Conservation (phyloP, 139 green algal species). For the Coelastrella sp. region DNA sequence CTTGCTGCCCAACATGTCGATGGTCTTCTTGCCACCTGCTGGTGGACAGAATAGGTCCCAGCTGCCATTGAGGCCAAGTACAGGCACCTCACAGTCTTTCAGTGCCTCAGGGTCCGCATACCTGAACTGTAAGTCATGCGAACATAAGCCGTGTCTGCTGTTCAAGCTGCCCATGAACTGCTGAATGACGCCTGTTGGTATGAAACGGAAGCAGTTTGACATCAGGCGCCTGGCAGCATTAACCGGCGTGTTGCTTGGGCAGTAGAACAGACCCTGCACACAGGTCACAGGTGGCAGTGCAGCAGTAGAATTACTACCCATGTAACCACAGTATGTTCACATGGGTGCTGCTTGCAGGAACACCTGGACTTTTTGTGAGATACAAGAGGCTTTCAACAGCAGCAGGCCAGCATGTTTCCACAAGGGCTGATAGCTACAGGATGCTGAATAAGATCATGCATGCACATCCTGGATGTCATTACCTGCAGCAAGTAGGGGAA, state of each 20-base stretch:
- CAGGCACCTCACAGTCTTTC: background rate
- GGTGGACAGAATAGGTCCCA: conserved; percentile 50
- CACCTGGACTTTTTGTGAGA: no score
- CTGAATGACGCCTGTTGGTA: conserved; percentile 29
- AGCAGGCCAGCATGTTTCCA: no score
- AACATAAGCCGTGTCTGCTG: conserved; percentile 9
- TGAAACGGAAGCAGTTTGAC: conserved; percentile 33
- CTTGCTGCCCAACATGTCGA: conserved; percentile 39
- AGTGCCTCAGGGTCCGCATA: conserved; percentile 36
- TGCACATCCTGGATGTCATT: no score
- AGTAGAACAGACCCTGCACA: conserved; percentile 36
- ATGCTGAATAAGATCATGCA: no score
- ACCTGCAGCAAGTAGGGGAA: conserved; percentile 1
- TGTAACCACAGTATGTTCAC: no score
- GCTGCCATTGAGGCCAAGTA: conserved; percentile 42
- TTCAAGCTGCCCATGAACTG: conserved; percentile 48
- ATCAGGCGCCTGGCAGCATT: conserved; percentile 10
- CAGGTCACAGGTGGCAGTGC: background rate
- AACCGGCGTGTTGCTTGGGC: conserved; percentile 20
- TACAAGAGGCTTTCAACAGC: no score
- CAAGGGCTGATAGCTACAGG: no score
- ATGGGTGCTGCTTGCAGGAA: no score
- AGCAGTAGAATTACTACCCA: no score
- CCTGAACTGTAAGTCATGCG: background rate
- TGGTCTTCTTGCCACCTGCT: conserved; percentile 20